Evolutionary conservation across 1,139 yeast species (phyloP), one percentile per base, ranked within the genome.

Genomic region (Sugiyamaella xylanicola): DNA sequence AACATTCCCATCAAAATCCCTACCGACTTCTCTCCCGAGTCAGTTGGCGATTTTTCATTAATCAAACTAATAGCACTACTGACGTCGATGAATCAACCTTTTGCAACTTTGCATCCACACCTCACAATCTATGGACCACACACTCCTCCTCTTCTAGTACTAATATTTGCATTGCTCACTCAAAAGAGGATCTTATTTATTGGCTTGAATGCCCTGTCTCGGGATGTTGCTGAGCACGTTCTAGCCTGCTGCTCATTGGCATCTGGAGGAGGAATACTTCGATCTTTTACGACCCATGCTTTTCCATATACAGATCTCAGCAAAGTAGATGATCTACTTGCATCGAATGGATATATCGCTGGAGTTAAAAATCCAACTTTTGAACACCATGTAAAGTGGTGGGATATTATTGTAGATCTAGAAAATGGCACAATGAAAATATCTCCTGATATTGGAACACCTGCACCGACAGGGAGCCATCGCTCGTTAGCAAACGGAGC

Each of bases 301-400:
- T 84, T 83, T 65, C 88, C 88, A 1, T 81, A 83, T 57, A 76
- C 84, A 1, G 87, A 84, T 63, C 79, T 84, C 22, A 80, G 85
- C 36, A 82, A 83, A 61, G 80, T 82, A 22, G 86, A 82, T 59
- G 75, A 81, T 19, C 70, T 84, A 61, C 77, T 80, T 58, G 72
- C 75, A 57, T 79, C 84, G 58, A 78, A 76, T 17, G 82, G 84
- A 22, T 84, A 72, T 67, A 74, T 84, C 64, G 88, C 87, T 3
- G 88, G 88, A 9, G 85, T 85, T 49, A 83, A 84, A 61, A 84
- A 84, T 68, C 86, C 87, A 11, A 83, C 85, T 54, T 84, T 84
- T 72, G 82, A 81, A 60, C 68, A 67, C 51, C 84, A 82, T 63
- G 83, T 83, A 42, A 74, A 74, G 11, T 73, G 77, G 75, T 84